Evolutionary conservation across 257 asterid genomes (phyloP), one percentile per base, ranked within the genome.

Genomic region (Gardenia jasminoides): DNA sequence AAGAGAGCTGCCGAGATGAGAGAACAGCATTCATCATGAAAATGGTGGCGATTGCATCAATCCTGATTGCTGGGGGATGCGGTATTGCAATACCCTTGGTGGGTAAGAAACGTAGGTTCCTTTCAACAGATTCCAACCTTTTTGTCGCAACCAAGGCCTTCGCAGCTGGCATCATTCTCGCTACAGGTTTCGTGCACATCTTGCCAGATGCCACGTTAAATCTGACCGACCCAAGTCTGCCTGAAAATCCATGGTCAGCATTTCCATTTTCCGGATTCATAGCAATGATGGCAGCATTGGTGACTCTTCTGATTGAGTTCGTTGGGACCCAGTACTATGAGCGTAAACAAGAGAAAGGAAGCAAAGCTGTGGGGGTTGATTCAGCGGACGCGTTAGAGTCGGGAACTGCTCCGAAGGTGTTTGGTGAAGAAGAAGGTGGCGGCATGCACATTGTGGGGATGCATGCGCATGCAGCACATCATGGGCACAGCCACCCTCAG

Each of bases 151-250:
- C 94, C 82, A 96, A 96, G 82, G 94, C 98, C 76, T 93, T 92
- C 78, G 98, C 99, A 7, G 99, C 94, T 12, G 99, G 99, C 20
- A 98, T 96, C 67, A 96, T 96, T 86, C 97, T 96, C 0, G 97
- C 99, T 80, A 96, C 99, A 0, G 99, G 99, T 1, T 93, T 96
- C 33, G 99, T 96, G 67, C 99, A 96, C 89, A 93, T 96, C 90
- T 80, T 96, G 77, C 98, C 99, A 0, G 98, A 92, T 67, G 99
- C 93, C 67, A 93, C 96, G 0, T 70, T 83, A 58, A 82, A 94
- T 2, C 81, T 96, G 65, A 90, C 93, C 0, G 80, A 89, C 79
- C 33, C 93, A 0, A 92, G 99, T 72, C 90, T 96, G 8, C 97
- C 97, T 0, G 48, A 91, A 80, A 52, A 52, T 46, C 98, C 98